Percentiles rank a stretch among this genome's conserved stretches.
phyloP scores from a whole-genome alignment of 192 early-diverging fungal species.

The Phlyctochytrium bullatum region DNA sequence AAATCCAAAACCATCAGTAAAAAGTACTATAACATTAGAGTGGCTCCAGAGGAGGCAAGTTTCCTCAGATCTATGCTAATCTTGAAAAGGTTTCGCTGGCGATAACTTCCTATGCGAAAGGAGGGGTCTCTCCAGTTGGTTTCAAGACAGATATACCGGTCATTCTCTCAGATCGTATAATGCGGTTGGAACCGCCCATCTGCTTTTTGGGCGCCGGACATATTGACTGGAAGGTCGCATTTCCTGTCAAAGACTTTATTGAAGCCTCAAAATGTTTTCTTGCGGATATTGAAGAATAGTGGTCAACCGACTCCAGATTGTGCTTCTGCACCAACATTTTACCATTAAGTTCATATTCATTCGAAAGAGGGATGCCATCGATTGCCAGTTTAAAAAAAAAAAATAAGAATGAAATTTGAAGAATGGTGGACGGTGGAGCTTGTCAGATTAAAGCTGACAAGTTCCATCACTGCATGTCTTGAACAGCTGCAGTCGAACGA shows the following conservation, averaged over 20 bases:
- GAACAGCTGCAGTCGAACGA: too few relatives aligned
- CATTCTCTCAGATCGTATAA: conserved; percentile 63
- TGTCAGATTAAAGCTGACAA: too few relatives aligned
- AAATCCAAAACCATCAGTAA: conserved; percentile 49
- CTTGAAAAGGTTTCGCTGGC: conserved; percentile 35
- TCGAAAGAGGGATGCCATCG: too few relatives aligned
- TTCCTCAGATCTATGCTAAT: not conserved
- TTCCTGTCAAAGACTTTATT: conserved; percentile 64
- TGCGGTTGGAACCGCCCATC: conserved; percentile 60
- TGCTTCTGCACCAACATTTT: too few relatives aligned
- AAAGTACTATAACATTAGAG: conserved; percentile 80
- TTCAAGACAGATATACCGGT: conserved; percentile 57
- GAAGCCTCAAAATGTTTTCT: conserved; percentile 35
- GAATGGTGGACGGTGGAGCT: too few relatives aligned
- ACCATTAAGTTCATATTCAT: too few relatives aligned
- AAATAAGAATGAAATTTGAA: too few relatives aligned
- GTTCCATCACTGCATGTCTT: too few relatives aligned
- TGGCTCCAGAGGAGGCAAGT: conserved; percentile 49
- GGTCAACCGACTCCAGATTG: too few relatives aligned
- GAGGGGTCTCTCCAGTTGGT: conserved; percentile 35
- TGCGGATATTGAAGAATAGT: conserved; percentile 32
- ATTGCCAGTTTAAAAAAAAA: too few relatives aligned
- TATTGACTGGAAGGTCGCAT: conserved; percentile 79
- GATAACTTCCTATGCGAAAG: conserved; percentile 69
- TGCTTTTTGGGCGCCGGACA: conserved; percentile 80